Base-by-base conservation (phyloP, 768 basidiomycete species). In the Tricholoma furcatifolium region DNA sequence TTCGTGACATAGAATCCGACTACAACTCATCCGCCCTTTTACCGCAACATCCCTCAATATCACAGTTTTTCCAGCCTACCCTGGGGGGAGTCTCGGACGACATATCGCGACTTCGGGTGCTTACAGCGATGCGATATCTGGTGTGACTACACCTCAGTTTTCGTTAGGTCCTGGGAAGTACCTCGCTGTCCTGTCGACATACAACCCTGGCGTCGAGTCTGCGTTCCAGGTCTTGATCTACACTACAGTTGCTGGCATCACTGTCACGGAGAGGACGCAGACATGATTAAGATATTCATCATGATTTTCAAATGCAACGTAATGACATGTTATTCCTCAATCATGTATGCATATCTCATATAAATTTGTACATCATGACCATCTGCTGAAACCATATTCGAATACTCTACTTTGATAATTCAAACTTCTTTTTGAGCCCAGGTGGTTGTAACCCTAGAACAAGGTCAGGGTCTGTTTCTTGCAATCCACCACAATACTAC, bases 111-210 rank as follows among this genome's bases (percentile, higher is more conserved):
- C 91, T 0, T 92, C 93, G 0, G 93, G 92, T 1, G 80, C 87
- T 0, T 96, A 94, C 62, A 79, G 84, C 21, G 91, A 94, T 55
- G 73, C 79, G 0, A 68, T 86, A 24, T 82, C 85, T 0, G 93
- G 94, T 0, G 91, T 88, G 0, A 77, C 75, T 32, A 88, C 81
- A 6, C 75, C 80, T 0, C 74, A 72, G 32, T 68, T 78, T 5
- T 70, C 74, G 14, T 52, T 91, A 39, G 72, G 73, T 3, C 63
- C 77, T 1, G 91, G 90, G 17, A 81, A 76, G 54, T 95, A 94
- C 67, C 77, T 84, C 57, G 66, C 87, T 17, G 74, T 94, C 1
- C 87, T 88, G 1, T 91, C 87, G 8, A 88, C 88, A 1, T 90
- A 84, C 65, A 72, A 77, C n/a, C 74, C 82, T 1, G 85, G 82